Evolutionary conservation across 805 yeast species (phyloP).

Genomic region (Suhomyces sp.): DNA sequence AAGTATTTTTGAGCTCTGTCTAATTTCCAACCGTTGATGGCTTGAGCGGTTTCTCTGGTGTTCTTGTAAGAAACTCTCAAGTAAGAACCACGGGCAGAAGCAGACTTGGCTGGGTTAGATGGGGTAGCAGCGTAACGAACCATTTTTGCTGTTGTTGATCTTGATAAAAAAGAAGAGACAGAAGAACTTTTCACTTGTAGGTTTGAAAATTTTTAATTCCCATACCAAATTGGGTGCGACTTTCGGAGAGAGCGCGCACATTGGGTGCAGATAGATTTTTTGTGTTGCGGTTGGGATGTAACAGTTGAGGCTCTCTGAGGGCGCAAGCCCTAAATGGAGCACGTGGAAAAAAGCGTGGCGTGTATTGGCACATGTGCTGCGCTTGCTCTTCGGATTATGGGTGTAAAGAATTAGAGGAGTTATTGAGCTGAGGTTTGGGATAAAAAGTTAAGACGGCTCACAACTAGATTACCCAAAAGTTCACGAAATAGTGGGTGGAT

Average conservation of each 20-base stretch:
- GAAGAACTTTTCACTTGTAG: conserved; percentile 5
- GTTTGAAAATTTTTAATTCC: conserved; percentile 12
- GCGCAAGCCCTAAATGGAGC: conserved; percentile 1
- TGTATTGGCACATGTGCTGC: not conserved
- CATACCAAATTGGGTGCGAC: conserved; percentile 5
- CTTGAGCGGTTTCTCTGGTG: conserved; percentile 99
- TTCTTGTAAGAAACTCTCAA: conserved; percentile 99
- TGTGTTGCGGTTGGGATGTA: conserved; percentile 1
- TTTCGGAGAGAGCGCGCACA: conserved; percentile 1
- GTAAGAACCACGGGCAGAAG: conserved; percentile 99
- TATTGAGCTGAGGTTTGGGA: not conserved
- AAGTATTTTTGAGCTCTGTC: conserved; percentile 94
- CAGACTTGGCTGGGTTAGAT: conserved; percentile 99
- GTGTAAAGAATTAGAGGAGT: not conserved
- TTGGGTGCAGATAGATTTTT: not conserved
- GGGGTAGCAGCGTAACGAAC: conserved; percentile 99
- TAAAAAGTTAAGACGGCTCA: not conserved
- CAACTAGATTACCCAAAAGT: not conserved
- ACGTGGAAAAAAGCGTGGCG: not conserved
- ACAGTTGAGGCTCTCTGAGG: not conserved
- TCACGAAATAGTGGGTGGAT: not conserved
- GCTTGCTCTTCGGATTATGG: not conserved
- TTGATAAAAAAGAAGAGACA: conserved; percentile 2
- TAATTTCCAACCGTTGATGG: conserved; percentile 97
- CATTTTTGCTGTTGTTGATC: conserved; percentile 49